These are phyloP conservation scores for Caryocar brasiliense DNA, from an alignment of 441 rosid species.

Conservation along the genomic window DNA sequence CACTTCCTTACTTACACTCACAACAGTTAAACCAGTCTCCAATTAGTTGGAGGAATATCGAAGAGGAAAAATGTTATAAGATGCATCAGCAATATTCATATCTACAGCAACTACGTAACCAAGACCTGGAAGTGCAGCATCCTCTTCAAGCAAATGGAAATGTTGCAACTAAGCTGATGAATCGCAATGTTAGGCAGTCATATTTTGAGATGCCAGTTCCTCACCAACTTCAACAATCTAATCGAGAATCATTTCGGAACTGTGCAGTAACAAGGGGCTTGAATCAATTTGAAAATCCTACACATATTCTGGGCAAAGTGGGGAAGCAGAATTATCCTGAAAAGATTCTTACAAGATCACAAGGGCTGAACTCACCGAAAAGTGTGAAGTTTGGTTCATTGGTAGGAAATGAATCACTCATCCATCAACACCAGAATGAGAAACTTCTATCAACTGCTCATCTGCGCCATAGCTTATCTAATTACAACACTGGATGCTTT, in stretches of 20 bases:
- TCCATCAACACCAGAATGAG: slow-evolving; percentile 28
- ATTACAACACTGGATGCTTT: slow-evolving; percentile 23
- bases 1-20: slow-evolving; percentile 33
- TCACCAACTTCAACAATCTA: slow-evolving; percentile 34
- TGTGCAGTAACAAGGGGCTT: slow-evolving; percentile 23
- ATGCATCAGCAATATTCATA: slow-evolving; percentile 44
- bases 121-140: slow-evolving; percentile 32
- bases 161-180: slow-evolving; percentile 20
- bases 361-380: slow-evolving; percentile 40
- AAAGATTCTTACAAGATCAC: slow-evolving; percentile 60
- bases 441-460: slow-evolving; percentile 31
- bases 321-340: slow-evolving; percentile 48
- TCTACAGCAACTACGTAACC: slow-evolving; percentile 42
- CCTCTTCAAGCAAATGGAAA: slow-evolving; percentile 27
- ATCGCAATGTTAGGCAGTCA: slow-evolving; percentile 31
- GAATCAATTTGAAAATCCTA: slow-evolving; percentile 22
- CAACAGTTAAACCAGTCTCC: slow-evolving; percentile 39
- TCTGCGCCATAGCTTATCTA: slow-evolving; percentile 20
- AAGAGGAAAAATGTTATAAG: slow-evolving; percentile 41
- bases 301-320: slow-evolving; percentile 27
- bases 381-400: slow-evolving; percentile 38
- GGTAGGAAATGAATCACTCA: slow-evolving; percentile 32
- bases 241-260: slow-evolving; percentile 33
- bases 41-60: slow-evolving; percentile 39
- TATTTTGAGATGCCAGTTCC: slow-evolving; percentile 32